Evolutionary conservation across 768 basidiomycete genomes (phyloP).

Genomic region (Gyrodon lividus): DNA sequence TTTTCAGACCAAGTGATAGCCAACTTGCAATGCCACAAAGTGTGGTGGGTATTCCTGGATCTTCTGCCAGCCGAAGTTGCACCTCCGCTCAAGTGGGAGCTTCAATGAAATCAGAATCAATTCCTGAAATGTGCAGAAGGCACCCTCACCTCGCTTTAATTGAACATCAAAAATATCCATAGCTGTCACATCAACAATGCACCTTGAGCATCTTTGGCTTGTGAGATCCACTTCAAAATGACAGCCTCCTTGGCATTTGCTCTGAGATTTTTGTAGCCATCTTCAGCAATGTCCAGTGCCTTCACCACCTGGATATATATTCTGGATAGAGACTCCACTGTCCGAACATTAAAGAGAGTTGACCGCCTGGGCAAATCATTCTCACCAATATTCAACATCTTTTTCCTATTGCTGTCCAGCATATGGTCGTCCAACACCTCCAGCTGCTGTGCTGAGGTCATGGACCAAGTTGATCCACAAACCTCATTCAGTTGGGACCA

Average conservation of each 20-base stretch:
- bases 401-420: too few species aligned
- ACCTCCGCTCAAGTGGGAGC: neutral
- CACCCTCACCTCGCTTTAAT: neutral
- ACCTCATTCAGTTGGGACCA: too few species aligned
- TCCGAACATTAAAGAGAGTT: too few species aligned
- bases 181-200: neutral
- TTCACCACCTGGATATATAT: neutral
- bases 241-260: neutral
- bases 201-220: neutral
- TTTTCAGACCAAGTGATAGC: neutral
- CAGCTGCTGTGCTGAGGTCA: too few species aligned
- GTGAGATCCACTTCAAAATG: neutral
- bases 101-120: neutral
- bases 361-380: too few species aligned
- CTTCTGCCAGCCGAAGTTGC: neutral
- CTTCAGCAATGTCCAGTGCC: neutral
- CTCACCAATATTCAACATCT: too few species aligned
- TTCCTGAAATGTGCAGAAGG: neutral
- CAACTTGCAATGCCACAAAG: neutral
- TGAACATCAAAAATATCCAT: constrained; percentile 2
- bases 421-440: too few species aligned
- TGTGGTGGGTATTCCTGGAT: neutral
- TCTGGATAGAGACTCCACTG: neutral
- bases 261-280: neutral
- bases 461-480: too few species aligned